Evolutionary conservation across 139 green algal genomes (phyloP), one percentile per base, ranked within the genome.

Genomic region (Diplosphaera chodatii): DNA sequence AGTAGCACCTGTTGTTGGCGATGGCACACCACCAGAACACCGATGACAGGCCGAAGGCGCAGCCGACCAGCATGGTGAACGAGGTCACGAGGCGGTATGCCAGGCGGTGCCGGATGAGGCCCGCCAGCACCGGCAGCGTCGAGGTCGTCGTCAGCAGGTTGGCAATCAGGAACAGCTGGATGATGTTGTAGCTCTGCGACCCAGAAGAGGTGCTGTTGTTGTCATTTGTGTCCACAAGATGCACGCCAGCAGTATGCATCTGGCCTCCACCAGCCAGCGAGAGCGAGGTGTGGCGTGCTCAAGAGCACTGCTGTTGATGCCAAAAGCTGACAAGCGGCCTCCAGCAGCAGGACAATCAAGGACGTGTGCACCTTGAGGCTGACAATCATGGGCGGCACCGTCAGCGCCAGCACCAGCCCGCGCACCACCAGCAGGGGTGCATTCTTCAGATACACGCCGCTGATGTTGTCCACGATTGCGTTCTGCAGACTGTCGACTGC

Each of bases 141-240:
- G 74, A 81, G 31, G 82, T 90, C 70, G 77, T 82, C 74, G 80
- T 90, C 1, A 96, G 59, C 74, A 94, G 82, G 86, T 96, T 96
- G 66, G 80, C 78, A 1, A 96, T 74, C 0, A 96, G 81, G 77
- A 94, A 96, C 21, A 96, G 86, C 32, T 82, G 67, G 2, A 93
- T 80, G 6, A 95, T 79, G 25, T 75, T 80, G 55, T 84, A 87
- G 33, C 74, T 75, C 63, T 78, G 71, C 63, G 40, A 48, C 8
- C 37, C 6, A 20, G 37, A 48, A 10, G 37, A 10, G 37, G 37
- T 10, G 37, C 37, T 48, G 37, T 48, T 10, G n/a, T n/a, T n/a
- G n/a, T n/a, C n/a, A n/a, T n/a, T n/a, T n/a, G n/a, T n/a, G n/a
- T n/a, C n/a, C n/a, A n/a, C n/a, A n/a, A n/a, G n/a, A n/a, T n/a